A percentile compares a stretch with the other conserved stretches of the same genome.
phyloP scores from a whole-genome alignment of 1,284 basidiomycete species.

The Cutaneotrichosporon daszewskae region DNA sequence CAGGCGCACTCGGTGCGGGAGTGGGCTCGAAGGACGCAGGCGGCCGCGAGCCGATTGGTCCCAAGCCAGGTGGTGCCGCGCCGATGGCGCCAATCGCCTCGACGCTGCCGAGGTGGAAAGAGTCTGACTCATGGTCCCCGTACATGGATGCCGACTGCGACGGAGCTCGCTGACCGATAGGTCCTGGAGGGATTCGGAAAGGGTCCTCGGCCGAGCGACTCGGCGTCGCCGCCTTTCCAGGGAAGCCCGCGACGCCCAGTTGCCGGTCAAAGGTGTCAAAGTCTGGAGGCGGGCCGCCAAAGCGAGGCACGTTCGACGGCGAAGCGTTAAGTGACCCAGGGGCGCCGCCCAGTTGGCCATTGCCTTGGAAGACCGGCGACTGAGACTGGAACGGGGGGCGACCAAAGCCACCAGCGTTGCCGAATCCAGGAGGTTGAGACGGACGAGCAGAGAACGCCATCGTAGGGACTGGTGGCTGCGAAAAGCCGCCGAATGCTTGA shows the following conservation, averaged over 20 bases:
- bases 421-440: conserved; percentile 18
- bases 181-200: conserved; percentile 20
- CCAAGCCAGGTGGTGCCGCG: conserved; percentile 11
- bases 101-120: conserved; percentile 2
- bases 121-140: conserved; percentile 9
- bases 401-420: conserved; percentile 10
- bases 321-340: conserved; percentile 16
- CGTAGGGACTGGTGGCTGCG: conserved; percentile 5
- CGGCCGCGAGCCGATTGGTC: conserved; percentile 13
- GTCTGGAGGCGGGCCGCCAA: conserved; percentile 9
- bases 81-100: conserved; percentile 9
- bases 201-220: conserved; percentile 28
- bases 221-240: conserved; percentile 14
- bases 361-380: conserved; percentile 26
- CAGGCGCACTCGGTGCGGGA: conserved; percentile 1
- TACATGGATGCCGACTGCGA: conserved; percentile 11
- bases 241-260: conserved; percentile 40
- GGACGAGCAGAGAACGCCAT: conserved; percentile 12
- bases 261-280: conserved; percentile 13
- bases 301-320: conserved; percentile 27
- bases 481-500: conserved; percentile 23
- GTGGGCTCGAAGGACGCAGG: background rate
- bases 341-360: conserved; percentile 4
- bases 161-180: conserved; percentile 27
- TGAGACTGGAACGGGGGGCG: conserved; percentile 14